A percentile compares a stretch with the other conserved stretches of the same genome.
Evolutionary conservation across 2,329 filamentous ascomycete species (phyloP).

Genomic region (Cercospora zeina): DNA sequence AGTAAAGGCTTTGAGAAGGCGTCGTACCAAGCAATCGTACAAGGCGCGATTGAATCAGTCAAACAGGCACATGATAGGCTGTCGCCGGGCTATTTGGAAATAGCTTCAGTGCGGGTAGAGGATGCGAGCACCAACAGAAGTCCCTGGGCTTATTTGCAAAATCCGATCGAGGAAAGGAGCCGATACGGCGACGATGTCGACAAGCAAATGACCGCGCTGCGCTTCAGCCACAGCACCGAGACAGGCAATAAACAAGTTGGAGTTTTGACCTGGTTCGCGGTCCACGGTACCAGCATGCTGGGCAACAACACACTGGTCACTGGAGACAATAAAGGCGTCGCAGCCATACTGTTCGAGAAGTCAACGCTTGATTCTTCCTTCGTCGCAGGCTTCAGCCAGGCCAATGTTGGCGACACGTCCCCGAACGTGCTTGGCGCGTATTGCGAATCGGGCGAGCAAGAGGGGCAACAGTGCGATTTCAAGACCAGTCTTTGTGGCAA

Average conservation of each 20-base stretch:
- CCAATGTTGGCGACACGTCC: slow-evolving; percentile 86
- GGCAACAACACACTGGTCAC: slow-evolving; percentile 89
- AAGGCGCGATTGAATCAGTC: slow-evolving; percentile 80
- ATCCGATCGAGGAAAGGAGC: slow-evolving; percentile 72
- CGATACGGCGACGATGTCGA: slow-evolving; percentile 68
- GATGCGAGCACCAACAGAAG: slow-evolving; percentile 88
- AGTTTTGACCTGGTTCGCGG: slow-evolving; percentile 85
- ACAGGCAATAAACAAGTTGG: slow-evolving; percentile 76
- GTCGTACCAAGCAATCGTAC: slow-evolving; percentile 85
- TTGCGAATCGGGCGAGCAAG: slow-evolving; percentile 75
- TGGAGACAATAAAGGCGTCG: slow-evolving; percentile 96
- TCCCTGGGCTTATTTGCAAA: slow-evolving; percentile 81
- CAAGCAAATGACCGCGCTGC: slow-evolving; percentile 76
- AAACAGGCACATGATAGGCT: slow-evolving; percentile 74
- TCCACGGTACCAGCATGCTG: slow-evolving; percentile 87
- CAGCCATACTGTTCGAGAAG: slow-evolving; percentile 79
- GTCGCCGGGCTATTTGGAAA: slow-evolving; percentile 66
- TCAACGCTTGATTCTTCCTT: slow-evolving; percentile 62
- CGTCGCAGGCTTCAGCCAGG: slow-evolving; percentile 88
- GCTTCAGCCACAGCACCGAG: slow-evolving; percentile 64
- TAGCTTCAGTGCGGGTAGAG: slow-evolving; percentile 67
- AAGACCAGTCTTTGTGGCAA: slow-evolving; percentile 84
- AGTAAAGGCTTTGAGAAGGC: slow-evolving; percentile 82
- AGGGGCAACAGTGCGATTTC: slow-evolving; percentile 66
- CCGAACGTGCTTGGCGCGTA: slow-evolving; percentile 86